phyloP scores from a whole-genome alignment of 106 monocot species.

The Platanthera guangdongensis region DNA sequence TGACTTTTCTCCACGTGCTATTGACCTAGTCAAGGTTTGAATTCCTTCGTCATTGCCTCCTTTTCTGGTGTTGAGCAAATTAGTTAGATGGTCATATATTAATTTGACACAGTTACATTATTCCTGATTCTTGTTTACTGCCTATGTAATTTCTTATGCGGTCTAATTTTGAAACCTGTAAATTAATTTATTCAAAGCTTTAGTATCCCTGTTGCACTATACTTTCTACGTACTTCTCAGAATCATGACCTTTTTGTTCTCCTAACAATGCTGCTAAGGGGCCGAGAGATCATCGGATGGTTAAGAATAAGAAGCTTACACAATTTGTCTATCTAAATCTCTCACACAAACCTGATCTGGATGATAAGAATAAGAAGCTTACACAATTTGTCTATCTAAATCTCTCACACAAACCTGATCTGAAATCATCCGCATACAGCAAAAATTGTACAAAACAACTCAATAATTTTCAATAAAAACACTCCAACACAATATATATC shows the following conservation, averaged over 20 bases:
- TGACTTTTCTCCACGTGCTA: slow-evolving; percentile 88
- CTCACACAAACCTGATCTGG: too few species aligned
- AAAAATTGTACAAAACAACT: too few species aligned
- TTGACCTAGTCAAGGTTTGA: slow-evolving; percentile 86
- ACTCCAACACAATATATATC: too few species aligned
- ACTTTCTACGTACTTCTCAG: not conserved
- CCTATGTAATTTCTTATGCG: not conserved
- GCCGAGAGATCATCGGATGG: too few species aligned
- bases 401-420: too few species aligned
- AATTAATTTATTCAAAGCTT: not conserved
- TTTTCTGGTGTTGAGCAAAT: not conserved
- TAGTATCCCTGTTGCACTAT: not conserved
- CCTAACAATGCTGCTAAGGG: not conserved
- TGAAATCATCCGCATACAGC: too few species aligned
- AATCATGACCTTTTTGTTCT: not conserved
- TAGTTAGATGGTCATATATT: not conserved
- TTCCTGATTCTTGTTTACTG: not conserved
- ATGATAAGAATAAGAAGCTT: too few species aligned
- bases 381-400: too few species aligned
- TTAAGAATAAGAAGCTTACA: too few species aligned
- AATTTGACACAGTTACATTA: not conserved
- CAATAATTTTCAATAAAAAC: too few species aligned
- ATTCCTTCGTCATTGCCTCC: not conserved
- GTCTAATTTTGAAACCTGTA: not conserved
- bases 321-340: too few species aligned